Base-by-base conservation (phyloP, 306 rosid genomes). In the Lagenaria siceraria region DNA sequence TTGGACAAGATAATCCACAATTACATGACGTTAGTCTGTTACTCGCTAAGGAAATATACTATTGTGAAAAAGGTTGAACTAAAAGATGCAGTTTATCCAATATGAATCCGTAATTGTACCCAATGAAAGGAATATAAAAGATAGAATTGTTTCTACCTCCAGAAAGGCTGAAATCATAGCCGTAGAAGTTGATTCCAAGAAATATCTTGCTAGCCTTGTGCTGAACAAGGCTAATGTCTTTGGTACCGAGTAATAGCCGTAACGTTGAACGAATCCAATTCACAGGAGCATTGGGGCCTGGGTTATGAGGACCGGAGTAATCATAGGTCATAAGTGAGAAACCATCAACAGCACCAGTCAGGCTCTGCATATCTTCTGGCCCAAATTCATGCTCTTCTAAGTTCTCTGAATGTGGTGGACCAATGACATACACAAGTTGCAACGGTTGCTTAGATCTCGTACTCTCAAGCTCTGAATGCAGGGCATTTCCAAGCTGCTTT, bases 281-380 rank as follows among this genome's bases (percentile, higher is more conserved):
- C 79, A 95, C 78, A 78, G 99, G 99, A 62, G 99, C 99, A 87
- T 92, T 95, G 53, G 99, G 97, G 77, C 97, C 99, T 33, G 99
- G 99, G 77, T 82, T 90, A 24, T 84, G 93, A 79, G 93, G 90
- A 85, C 87, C 85, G 2, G 97, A 92, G 89, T 90, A 95, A 85
- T 95, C 99, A 59, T 95, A 92, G 33, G 91, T 95, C 97, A 95
- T 95, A 56, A 92, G 88, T 3, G 99, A 95, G 85, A 89, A 92
- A 65, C 92, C 97, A 86, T 92, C 97, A 78, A 92, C 97, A 80
- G 80, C 89, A 70, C 85, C 86, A 74, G 84, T 82, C 84, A 95
- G 74, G 80, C 81, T 85, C 82, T 63, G 88, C 75, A 95, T 89
- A 87, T 95, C 99, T 74, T 88, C 82, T 17, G 92, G 92, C 81